Conservation (phyloP, 1,139 yeast genomes). For the Candida sp. region DNA sequence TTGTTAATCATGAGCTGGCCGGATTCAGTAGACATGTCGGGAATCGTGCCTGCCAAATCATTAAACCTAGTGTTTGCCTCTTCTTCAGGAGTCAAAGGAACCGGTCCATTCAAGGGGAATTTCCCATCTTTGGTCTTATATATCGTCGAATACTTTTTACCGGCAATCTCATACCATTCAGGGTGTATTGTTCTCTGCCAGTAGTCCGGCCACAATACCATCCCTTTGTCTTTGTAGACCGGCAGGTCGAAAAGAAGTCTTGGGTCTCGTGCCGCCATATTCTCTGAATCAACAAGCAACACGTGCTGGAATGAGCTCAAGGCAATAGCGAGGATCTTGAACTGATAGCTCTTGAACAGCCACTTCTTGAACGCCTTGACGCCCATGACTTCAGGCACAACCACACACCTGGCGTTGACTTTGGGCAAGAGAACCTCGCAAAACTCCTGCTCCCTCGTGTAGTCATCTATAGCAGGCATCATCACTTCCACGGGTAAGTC, state of each 20-base stretch:
- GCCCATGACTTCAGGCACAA: conserved; percentile 38
- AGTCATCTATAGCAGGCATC: conserved; percentile 36
- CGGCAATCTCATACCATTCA: conserved; percentile 66
- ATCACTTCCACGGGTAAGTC: conserved; percentile 40
- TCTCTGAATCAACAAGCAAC: conserved; percentile 46
- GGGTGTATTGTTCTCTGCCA: conserved; percentile 81
- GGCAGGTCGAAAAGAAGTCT: conserved; percentile 52
- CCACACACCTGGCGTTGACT: conserved; percentile 33
- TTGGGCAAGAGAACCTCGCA: conserved; percentile 28
- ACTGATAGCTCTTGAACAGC: conserved; percentile 41
- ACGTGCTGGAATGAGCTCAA: conserved; percentile 46
- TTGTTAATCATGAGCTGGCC: conserved; percentile 63
- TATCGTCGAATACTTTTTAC: conserved; percentile 30
- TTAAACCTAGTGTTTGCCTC: conserved; percentile 35
- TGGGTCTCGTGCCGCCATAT: conserved; percentile 38
- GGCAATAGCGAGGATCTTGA: conserved; percentile 42
- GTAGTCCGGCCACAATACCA: conserved; percentile 83
- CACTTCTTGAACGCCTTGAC: conserved; percentile 34
- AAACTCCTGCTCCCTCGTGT: conserved; percentile 28
- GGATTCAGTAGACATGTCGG: conserved; percentile 63
- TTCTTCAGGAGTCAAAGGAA: conserved; percentile 11
- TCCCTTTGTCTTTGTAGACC: conserved; percentile 58
- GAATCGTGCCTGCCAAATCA: conserved; percentile 58
- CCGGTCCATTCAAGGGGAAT: conserved; percentile 17
- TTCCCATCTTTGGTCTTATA: conserved; percentile 26